phyloP scores from a whole-genome alignment of 306 rosid species.

The Medicago lupulina region DNA sequence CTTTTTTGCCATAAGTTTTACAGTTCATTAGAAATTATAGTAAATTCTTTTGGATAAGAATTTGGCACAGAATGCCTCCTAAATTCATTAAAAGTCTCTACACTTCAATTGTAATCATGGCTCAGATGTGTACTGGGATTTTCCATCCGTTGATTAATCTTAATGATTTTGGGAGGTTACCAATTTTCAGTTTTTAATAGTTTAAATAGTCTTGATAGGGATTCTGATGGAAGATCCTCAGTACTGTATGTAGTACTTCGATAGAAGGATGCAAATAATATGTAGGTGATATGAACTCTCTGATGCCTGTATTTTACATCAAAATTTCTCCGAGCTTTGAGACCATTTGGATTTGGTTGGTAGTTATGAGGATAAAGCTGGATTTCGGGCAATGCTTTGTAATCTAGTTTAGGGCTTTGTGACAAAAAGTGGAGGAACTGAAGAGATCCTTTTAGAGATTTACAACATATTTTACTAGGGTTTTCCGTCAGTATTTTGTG shows the following conservation, averaged over 20 bases:
- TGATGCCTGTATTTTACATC: neutral
- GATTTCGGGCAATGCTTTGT: neutral
- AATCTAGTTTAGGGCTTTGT: neutral
- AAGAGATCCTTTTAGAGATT: neutral
- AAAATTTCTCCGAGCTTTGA: neutral
- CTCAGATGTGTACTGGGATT: neutral
- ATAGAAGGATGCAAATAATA: neutral
- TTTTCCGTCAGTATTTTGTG: neutral
- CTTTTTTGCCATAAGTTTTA: constrained; percentile 35
- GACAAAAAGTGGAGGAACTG: neutral
- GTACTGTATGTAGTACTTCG: neutral
- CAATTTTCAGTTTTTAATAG: neutral
- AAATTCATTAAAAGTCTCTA: constrained; percentile 1
- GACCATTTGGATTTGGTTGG: neutral
- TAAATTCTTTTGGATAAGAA: constrained; percentile 13
- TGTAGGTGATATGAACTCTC: neutral
- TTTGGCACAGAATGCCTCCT: constrained; percentile 20
- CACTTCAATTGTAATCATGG: constrained; percentile 17
- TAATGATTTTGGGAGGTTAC: constrained; percentile 10
- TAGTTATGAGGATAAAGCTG: neutral
- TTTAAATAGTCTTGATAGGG: neutral
- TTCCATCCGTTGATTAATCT: constrained; percentile 17
- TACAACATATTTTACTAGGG: neutral
- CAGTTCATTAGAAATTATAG: constrained; percentile 6
- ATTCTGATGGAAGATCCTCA: neutral